Evolutionary conservation across 495 filamentous ascomycete species (phyloP).

Genomic region (Tuber borchii): DNA sequence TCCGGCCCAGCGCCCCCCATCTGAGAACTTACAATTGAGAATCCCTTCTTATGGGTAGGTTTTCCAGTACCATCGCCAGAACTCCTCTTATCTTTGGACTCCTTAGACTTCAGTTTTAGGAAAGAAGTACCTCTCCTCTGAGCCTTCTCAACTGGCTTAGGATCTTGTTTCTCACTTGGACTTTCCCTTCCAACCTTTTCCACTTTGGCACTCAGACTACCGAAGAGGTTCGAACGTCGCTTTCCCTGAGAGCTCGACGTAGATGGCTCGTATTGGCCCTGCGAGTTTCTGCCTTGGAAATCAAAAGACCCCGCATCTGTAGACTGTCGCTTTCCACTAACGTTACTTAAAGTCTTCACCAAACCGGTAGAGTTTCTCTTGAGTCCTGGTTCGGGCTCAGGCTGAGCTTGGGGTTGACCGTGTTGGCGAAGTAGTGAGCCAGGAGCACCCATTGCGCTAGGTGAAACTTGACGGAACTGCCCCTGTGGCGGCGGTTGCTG

Average conservation of each 20-base stretch:
- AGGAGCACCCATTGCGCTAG: neutral
- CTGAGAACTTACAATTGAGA: slow-evolving; percentile 25
- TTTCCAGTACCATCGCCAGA: slow-evolving; percentile 17
- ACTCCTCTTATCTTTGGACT: slow-evolving; percentile 26
- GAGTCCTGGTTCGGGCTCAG: slow-evolving; percentile 10
- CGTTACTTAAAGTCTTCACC: slow-evolving; percentile 33
- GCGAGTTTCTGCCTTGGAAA: neutral
- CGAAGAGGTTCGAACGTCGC: slow-evolving; percentile 26
- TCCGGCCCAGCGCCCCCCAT: neutral
- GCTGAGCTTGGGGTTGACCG: slow-evolving; percentile 19
- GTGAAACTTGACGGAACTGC: slow-evolving; percentile 10
- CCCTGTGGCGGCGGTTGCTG: slow-evolving; percentile 19
- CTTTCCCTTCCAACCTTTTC: slow-evolving; percentile 10
- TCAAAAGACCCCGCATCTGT: slow-evolving; percentile 11
- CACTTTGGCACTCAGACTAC: slow-evolving; percentile 12
- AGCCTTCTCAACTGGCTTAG: slow-evolving; percentile 12
- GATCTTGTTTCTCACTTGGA: slow-evolving; percentile 9
- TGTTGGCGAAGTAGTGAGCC: neutral
- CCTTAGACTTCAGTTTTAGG: slow-evolving; percentile 22
- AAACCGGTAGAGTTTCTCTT: slow-evolving; percentile 16
- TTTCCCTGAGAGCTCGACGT: slow-evolving; percentile 31
- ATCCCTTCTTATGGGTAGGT: slow-evolving; percentile 28
- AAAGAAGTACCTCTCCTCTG: slow-evolving; percentile 31
- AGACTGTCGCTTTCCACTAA: slow-evolving; percentile 18
- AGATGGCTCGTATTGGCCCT: slow-evolving; percentile 23